Evolutionary conservation across 768 basidiomycete species (phyloP).

Genomic region (Mycena belliarum): DNA sequence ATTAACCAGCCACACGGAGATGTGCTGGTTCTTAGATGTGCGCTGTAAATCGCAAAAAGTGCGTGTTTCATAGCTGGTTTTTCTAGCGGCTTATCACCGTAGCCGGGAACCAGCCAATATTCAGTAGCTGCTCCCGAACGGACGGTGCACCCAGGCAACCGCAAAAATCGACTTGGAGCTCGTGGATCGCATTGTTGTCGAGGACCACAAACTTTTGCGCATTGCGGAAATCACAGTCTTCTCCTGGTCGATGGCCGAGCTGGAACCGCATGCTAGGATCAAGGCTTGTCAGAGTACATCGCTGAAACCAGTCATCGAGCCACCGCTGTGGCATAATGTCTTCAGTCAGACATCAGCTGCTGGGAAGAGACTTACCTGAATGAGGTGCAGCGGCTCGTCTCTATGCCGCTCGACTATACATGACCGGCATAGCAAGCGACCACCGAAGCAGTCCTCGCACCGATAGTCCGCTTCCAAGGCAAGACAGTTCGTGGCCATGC

Average conservation of each 20-base stretch:
- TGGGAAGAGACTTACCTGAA: slow-evolving; percentile 15
- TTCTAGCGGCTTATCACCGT: too few species aligned
- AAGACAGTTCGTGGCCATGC: not conserved
- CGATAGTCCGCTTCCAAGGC: not conserved
- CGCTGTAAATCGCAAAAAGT: too few species aligned
- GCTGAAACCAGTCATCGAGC: slow-evolving; percentile 21
- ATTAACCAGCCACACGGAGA: too few species aligned
- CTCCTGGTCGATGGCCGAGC: slow-evolving; percentile 22
- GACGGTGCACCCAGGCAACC: not conserved
- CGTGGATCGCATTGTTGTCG: slow-evolving; percentile 25
- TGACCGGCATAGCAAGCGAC: slow-evolving; percentile 5
- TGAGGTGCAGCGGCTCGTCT: slow-evolving; percentile 17
- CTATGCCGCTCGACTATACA: slow-evolving; percentile 21
- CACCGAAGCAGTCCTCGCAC: slow-evolving; percentile 19
- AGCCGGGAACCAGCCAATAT: not conserved
- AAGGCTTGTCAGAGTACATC: not conserved
- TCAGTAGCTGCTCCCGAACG: not conserved
- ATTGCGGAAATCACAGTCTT: slow-evolving; percentile 9
- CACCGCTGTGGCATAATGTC: slow-evolving; percentile 17
- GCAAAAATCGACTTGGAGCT: slow-evolving; percentile 17
- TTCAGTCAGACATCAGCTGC: too few species aligned
- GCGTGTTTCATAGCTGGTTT: too few species aligned
- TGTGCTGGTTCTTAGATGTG: too few species aligned
- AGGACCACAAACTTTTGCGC: slow-evolving; percentile 22
- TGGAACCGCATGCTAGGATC: slow-evolving; percentile 11